Evolutionary conservation across 257 asterid species (phyloP), one percentile per base, ranked within the genome.

Genomic region (Coffea canephora): DNA sequence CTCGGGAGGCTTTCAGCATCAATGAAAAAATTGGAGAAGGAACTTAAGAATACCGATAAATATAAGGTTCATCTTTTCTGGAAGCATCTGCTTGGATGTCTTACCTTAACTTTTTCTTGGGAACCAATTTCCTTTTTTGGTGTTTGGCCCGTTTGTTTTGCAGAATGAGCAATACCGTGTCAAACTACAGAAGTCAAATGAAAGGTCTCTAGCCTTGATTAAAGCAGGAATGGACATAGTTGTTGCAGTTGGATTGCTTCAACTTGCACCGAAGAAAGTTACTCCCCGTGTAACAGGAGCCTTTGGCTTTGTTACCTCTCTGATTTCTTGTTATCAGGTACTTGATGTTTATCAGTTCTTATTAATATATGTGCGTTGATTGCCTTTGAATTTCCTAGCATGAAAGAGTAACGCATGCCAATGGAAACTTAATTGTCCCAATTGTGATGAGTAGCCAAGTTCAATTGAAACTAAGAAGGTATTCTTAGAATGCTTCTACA

Each of bases 311-410:
- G 85, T 81, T 36, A 92, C 82, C 95, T 96, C 98, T 80, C 90
- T 96, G 88, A 92, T 96, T 86, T 94, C 99, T 81, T 96, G 99
- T 87, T 96, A 96, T 85, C 99, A 96, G 99, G 99, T 93, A 84
- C 43, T 39, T 39, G 5, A 39, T 39, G 5, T 73, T 27, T 16
- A 31, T 23, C 81, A 7, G 14, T 76, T 39, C 75, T 46, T 39
- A 65, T 69, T 8, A 48, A 55, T 76, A 76, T 10, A 6, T 21
- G 6, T 46, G 36, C 67, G 25, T 23, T n/a, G n/a, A 72, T 41
- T 54, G 39, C 19, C 6, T 69, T 68, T 23, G 43, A 25, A 62
- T n/a, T 41, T 18, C 7, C 31, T 16, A 16, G 34, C 50, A 50
- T 77, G 71, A 8, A 36, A 7, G 19, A 64, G 19, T 52, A 77